Evolutionary conservation across 306 rosid species (phyloP).

Genomic region (Prunus campanulata): DNA sequence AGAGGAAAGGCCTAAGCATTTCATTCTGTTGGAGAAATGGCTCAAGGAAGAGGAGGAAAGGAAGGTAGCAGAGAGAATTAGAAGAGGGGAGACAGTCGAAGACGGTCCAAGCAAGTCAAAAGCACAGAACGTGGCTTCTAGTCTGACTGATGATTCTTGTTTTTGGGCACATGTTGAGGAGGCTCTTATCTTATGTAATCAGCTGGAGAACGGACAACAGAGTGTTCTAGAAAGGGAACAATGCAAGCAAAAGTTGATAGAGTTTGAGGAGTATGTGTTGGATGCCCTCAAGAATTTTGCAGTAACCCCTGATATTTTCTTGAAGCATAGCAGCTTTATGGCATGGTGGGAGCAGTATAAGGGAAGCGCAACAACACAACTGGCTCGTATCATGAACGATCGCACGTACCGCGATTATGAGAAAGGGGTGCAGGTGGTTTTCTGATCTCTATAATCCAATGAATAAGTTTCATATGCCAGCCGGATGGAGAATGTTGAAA

Average conservation of each 20-base stretch:
- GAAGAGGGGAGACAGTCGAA: neutral
- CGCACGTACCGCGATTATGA: conserved; percentile 21
- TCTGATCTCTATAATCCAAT: neutral
- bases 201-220: neutral
- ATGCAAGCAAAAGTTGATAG: conserved; percentile 7
- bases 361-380: conserved; percentile 18
- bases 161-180: conserved; percentile 79
- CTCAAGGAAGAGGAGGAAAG: neutral
- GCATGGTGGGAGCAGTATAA: conserved; percentile 54
- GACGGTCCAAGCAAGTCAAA: neutral
- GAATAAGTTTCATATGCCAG: neutral
- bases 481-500: neutral
- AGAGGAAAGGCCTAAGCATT: conserved; percentile 37
- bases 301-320: conserved; percentile 70
- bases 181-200: conserved; percentile 33
- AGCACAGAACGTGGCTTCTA: conserved; percentile 21
- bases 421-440: conserved; percentile 8
- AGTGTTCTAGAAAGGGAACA: conserved; percentile 9
- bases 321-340: conserved; percentile 54
- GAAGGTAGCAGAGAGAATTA: neutral
- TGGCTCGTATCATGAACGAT: conserved; percentile 36
- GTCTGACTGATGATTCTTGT: conserved; percentile 65
- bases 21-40: conserved; percentile 46
- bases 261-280: conserved; percentile 50
- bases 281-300: conserved; percentile 29